Percentiles rank a stretch among this genome's conserved stretches.
phyloP scores from a whole-genome alignment of 129 eudicot genomes.

The Oenanthe sinensis region DNA sequence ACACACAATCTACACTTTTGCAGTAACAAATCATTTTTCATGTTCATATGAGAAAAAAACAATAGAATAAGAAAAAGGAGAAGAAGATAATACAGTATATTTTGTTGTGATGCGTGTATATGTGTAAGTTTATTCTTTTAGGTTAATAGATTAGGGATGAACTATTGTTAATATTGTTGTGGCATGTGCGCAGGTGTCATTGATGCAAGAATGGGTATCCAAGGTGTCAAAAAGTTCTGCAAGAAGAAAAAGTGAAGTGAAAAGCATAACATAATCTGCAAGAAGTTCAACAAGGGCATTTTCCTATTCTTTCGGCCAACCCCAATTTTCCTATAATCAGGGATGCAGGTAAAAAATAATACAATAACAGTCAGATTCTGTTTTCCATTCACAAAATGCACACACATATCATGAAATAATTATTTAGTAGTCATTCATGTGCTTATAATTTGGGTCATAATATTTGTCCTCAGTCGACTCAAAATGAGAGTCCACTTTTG shows the following conservation, averaged over 20 bases:
- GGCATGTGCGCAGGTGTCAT: constrained; percentile 45
- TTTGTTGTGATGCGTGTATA: neutral
- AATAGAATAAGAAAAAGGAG: neutral
- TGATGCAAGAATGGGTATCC: constrained; percentile 73
- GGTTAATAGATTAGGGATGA: neutral
- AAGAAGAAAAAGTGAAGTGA: constrained; percentile 62
- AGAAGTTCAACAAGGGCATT: neutral
- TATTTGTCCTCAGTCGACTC: neutral
- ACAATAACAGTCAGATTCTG: neutral
- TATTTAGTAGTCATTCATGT: constrained; percentile 25
- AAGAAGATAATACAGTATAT: neutral
- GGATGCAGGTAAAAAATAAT: constrained; percentile 44
- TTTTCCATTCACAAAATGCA: neutral
- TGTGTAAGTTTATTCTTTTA: neutral
- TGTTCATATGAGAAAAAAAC: neutral
- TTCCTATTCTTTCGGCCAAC: constrained; percentile 36
- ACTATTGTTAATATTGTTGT: neutral
- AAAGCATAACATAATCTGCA: constrained; percentile 1
- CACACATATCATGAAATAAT: neutral
- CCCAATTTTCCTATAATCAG: constrained; percentile 29
- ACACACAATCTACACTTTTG: neutral
- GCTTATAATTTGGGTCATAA: constrained; percentile 20
- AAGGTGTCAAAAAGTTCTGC: constrained; percentile 58
- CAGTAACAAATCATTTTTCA: neutral
- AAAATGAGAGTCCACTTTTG: neutral